Base-by-base conservation (phyloP, 2,329 filamentous ascomycete genomes). In the Curvularia eragrostidis region DNA sequence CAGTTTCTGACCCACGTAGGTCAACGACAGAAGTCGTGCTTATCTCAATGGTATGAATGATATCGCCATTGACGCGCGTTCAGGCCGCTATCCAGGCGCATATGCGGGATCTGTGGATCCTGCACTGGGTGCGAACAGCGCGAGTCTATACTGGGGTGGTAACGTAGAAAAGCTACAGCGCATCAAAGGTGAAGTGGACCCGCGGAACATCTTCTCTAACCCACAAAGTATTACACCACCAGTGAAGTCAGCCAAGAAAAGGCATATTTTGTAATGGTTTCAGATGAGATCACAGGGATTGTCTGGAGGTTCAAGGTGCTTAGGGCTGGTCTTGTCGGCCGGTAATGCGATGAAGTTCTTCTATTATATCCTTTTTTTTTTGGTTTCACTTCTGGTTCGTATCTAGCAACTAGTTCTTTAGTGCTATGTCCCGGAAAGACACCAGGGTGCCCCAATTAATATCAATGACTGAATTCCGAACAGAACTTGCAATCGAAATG, bases 81-180 rank as follows among this genome's bases (percentile, higher is more conserved):
- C 69, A 18, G 66, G 69, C 13, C 68, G 68, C 10, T 64, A 77
- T 8, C 76, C 78, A 64, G 81, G 81, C 3, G 80, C 79, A 50
- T 85, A 85, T 64, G 78, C 80, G 46, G 84, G 84, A 61, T 85
- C 85, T 53, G 79, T 82, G 2, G 83, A 85, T 68, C 77, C 80
- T 0, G 76, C 74, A 32, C 69, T 84, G 54, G 77, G 78, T 28
- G 71, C 73, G 7, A 71, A 77, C 3, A 77, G 75, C n/a, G 77
- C 80, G 61, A 64, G 77, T 50, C 70, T 78, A 57, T 85, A 85
- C 64, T 85, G 80, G 71, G 72, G 78, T 1, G 64, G 64, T 0
- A 78, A 78, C 43, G 71, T 76, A 38, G 53, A 62, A 12, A 66
- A 66, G 30, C 55, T 81, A 56, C 67, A 76, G 65, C 49, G 61